Evolutionary conservation across 257 asterid species (phyloP).

Genomic region (Buddleja alternifolia): DNA sequence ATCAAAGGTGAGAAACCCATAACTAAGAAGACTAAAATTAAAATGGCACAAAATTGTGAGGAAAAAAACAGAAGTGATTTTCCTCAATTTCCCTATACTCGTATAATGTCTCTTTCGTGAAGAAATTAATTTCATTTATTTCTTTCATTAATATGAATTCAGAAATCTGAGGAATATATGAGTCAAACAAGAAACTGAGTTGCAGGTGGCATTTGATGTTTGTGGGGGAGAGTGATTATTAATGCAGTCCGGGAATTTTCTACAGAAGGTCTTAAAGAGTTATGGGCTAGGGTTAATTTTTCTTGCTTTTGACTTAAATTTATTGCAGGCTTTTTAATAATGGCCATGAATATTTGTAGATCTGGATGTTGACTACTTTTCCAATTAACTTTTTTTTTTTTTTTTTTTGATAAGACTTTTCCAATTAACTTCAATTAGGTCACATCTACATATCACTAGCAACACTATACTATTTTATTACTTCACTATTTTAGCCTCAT

Average conservation of each 20-base stretch:
- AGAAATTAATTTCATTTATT: conserved; percentile 8
- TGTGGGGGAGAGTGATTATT: conserved; percentile 38
- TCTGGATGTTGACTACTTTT: conserved; percentile 58
- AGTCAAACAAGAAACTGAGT: conserved; percentile 14
- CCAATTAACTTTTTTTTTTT: conserved; percentile 37
- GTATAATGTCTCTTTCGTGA: no score
- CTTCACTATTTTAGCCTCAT: neutral
- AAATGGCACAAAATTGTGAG: no score
- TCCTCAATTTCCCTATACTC: no score
- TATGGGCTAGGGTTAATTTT: conserved; percentile 54
- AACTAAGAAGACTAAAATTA: no score
- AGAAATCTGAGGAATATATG: conserved; percentile 43
- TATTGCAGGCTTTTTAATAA: conserved; percentile 61
- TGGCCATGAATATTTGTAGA: conserved; percentile 36
- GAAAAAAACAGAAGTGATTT: no score
- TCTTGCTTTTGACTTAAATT: conserved; percentile 49
- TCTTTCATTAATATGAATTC: neutral
- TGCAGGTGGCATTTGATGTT: conserved; percentile 43
- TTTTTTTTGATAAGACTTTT: no score
- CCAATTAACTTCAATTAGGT: conserved; percentile 34
- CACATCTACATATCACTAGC: conserved; percentile 28
- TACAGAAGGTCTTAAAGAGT: conserved; percentile 39
- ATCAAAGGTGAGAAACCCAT: no score
- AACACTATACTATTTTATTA: neutral
- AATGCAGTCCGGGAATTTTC: conserved; percentile 49